Evolutionary conservation across 306 rosid species (phyloP).

Genomic region (Neltuma alba): DNA sequence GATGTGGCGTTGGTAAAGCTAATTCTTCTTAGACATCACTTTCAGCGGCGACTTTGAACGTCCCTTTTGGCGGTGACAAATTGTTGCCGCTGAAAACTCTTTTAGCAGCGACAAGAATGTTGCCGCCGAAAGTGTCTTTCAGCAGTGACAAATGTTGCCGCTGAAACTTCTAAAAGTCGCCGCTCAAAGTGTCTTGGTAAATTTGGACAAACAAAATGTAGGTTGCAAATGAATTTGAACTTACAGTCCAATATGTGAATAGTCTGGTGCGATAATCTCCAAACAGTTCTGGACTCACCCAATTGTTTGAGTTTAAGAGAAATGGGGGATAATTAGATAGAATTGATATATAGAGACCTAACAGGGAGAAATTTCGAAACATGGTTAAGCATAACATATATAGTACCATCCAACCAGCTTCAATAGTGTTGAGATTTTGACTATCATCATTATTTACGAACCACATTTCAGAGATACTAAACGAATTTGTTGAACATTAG

Average conservation of each 20-base stretch:
- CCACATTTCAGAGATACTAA: slow-evolving; percentile 63
- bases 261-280: slow-evolving; percentile 58
- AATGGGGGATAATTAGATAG: not conserved
- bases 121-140: no score
- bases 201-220: slow-evolving; percentile 13
- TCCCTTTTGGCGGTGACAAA: no score
- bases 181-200: no score
- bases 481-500: slow-evolving; percentile 51
- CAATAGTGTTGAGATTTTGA: slow-evolving; percentile 59
- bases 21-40: no score
- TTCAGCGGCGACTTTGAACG: no score
- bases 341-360: not conserved
- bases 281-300: slow-evolving; percentile 56
- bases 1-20: no score
- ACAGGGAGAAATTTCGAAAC: not conserved
- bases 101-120: no score
- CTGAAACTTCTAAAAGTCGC: no score
- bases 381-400: not conserved
- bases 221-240: not conserved
- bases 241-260: slow-evolving; percentile 25
- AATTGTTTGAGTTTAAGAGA: slow-evolving; percentile 23
- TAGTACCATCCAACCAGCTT: slow-evolving; percentile 69
- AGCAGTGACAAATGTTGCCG: no score
- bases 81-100: no score
- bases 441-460: slow-evolving; percentile 45